Percentiles rank a stretch among this genome's conserved stretches.
These are phyloP conservation scores for Mycena kentingensis DNA, from an alignment of 768 basidiomycete genomes.

Conservation along the genomic window DNA sequence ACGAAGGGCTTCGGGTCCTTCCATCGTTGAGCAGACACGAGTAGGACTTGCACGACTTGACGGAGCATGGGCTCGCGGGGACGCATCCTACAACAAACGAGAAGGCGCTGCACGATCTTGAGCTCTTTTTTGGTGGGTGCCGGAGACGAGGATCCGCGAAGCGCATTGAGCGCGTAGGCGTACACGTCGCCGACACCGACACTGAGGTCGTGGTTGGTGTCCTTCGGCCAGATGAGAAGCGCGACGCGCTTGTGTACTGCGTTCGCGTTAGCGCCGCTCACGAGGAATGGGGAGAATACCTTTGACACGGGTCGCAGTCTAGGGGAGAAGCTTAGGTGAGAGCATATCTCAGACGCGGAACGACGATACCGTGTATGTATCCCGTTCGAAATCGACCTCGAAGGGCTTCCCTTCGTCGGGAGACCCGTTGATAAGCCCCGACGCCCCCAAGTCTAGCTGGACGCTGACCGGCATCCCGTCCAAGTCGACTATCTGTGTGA, in stretches of 20 bases:
- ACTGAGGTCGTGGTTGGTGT: neutral
- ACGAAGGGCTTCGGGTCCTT: neutral
- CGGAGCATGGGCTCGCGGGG: neutral
- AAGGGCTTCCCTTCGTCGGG: neutral
- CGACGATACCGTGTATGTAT: neutral
- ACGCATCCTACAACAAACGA: neutral
- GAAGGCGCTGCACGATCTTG: neutral
- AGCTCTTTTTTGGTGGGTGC: neutral
- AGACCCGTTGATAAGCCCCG: neutral
- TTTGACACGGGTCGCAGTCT: neutral
- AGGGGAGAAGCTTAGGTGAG: neutral
- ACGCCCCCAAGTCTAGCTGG: neutral
- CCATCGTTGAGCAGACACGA: neutral
- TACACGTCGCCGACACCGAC: neutral
- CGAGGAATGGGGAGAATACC: neutral
- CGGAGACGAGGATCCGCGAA: neutral
- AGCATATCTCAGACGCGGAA: neutral
- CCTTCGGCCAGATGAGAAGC: neutral
- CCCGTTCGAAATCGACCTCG: neutral
- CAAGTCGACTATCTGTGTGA: neutral
- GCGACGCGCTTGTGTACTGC: neutral
- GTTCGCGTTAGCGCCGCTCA: neutral
- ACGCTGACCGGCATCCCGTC: constrained; percentile 1
- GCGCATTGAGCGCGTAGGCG: neutral
- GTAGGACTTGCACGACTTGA: neutral